Evolutionary conservation across 225 moss, liverwort and hornwort species (phyloP), one percentile per base, ranked within the genome.

Genomic region (Pseudisothecium myosuroides): DNA sequence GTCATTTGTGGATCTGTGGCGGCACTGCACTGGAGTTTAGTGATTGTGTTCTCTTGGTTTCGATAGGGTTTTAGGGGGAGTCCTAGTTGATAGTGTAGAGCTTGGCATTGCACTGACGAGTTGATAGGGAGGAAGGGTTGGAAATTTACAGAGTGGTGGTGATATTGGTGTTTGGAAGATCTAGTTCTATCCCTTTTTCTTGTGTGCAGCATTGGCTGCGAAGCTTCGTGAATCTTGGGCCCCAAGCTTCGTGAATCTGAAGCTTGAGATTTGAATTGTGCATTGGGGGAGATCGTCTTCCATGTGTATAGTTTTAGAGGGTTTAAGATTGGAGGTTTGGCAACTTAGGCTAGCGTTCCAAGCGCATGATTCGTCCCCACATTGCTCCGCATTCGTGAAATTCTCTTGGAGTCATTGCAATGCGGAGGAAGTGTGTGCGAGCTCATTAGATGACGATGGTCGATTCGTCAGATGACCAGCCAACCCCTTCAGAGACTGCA

Each of bases 401-500:
- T 49, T 43, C 56, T n/a, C 27, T 66, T 67, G 75, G 47, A 74
- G 14, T 45, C 18, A 56, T 82, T 76, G 67, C 87, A 83, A 86
- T 90, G 90, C 76, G 66, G 87, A 87, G 76, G 82, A 90, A 39
- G 75, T 59, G 82, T 47, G 65, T 23, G 75, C 58, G 66, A 82
- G 86, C 87, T 90, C 81, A 86, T 37, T 87, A 76, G 83, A 87
- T 76, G 90, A 87, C 76, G 83, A 87, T 82, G 76, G 31, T 74
- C 72, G 66, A 82, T 56, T 89, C 77, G 59, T 73, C 88, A 29
- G n/a, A 29, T 47, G 78, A 68, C 7, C 79, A 49, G 85, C 34
- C 61, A 22, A 60, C 79, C 27, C 39, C 29, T 69, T 84, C 87
- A 49, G 90, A 86, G 86, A 32, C 82, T 50, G 49, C 50, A 23